Base-by-base conservation (phyloP, 2,329 filamentous ascomycete species). In the Allantophomopsis lycopodina region DNA sequence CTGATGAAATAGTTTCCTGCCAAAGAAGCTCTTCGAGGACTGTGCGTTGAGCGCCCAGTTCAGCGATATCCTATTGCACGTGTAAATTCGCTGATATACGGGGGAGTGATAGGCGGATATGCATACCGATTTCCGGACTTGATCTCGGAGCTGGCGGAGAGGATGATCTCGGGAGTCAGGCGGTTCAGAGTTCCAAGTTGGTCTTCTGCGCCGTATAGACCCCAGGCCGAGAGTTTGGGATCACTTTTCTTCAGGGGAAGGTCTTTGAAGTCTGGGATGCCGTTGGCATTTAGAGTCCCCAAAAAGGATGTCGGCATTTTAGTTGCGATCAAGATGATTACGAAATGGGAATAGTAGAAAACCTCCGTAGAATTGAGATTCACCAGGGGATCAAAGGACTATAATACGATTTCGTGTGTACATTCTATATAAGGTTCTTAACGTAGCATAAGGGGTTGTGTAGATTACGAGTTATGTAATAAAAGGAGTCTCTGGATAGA, bases 101-200 rank as follows among this genome's bases (percentile, higher is more conserved):
- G 14, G 38, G 45, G 44, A 39, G 37, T 5, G 40, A 42, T 11
- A 42, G 17, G 39, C 42, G 36, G 40, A 44, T n/a, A n/a, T n/a
- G 20, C 38, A 30, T 43, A 43, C 11, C 12, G 39, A 40, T 16
- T 33, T 43, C 23, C 23, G 23, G 23, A 28, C 8, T 10, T 28
- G 23, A 28, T 28, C 23, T 28, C 23, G 23, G 7, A 12, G 7
- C 7, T 10, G 23, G 70, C 66, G 30, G 62, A 59, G 10, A 62
- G 62, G 15, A 76, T 69, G 14, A 69, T 56, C 40, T 66, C 60
- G 38, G 73, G 62, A 0, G 71, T 77, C 12, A 79, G 62, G 20
- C 73, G 64, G 52, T 80, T 79, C 15, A 80, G 54, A 17, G 69
- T 71, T 8, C 75, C 76, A 2, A 80, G 60, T 54, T 76, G 60